Base-by-base conservation (phyloP, 768 basidiomycete genomes). In the Boletus rubescentipes region DNA sequence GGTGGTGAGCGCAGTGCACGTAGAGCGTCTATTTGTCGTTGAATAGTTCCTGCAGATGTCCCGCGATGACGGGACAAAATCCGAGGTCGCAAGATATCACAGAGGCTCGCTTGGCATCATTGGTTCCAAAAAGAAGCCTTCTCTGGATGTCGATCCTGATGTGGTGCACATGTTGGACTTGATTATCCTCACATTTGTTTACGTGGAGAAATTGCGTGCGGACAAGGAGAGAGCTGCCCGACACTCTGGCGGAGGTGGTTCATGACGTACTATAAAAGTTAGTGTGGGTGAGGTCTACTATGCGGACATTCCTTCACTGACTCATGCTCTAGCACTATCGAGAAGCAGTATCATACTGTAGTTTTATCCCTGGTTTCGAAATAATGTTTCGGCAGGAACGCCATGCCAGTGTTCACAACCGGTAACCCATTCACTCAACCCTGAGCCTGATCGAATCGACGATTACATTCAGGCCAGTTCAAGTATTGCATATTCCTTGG, bases 161-260 rank as follows among this genome's bases (percentile, higher is more conserved):
- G 59, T 53, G n/a, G 37, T 21, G 26, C 57, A 60, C 31, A 69
- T 68, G 54, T 11, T 67, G 32, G 67, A 69, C 46, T 30, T 59
- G 29, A 37, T 68, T 41, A 18, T 67, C 10, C 48, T 65, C 42
- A 67, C 65, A 0, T 69, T 69, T 37, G 54, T 69, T 4, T 68
- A 60, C 18, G 55, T 63, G 31, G 67, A 68, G 46, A 67, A 62
- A n/a, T 10, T 67, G 4, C 61, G 60, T 20, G 54, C 41, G 47
- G 54, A 59, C 11, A 61, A 57, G 35, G 58, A 62, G 43, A 23
- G 8, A 26, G 32, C 32, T 9, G n/a, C 18, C 18, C 37, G 10
- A 18, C 9, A 10, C 36, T 35, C 34, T 34, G 15, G 35, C 15
- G 16, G 35, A 15, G 35, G 35, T 9, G n/a, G 37, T 7, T 9